Base-by-base conservation (phyloP, 2,329 filamentous ascomycete genomes). In the Hymenoscyphus fructigenus region DNA sequence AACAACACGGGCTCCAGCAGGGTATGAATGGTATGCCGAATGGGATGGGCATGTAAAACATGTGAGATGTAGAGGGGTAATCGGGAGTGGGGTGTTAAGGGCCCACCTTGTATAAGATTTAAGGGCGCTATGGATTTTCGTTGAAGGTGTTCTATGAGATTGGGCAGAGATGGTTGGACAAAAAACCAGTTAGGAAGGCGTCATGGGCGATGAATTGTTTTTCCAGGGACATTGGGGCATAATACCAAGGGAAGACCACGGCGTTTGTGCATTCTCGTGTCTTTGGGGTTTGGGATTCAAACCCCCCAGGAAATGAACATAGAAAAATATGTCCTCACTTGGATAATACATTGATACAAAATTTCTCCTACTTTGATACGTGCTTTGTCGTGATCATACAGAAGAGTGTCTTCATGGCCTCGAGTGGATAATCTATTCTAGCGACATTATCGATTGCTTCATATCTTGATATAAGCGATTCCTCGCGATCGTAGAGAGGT, bases 21-120 rank as follows among this genome's bases (percentile, higher is more conserved):
- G 72, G 47, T 9, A 61, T 60, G 58, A 59, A 59, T 26, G 57
- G 69, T 12, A 72, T 74, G 70, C 70, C 68, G 36, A 72, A 74
- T 64, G 72, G 72, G 2, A 73, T 73, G 70, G 68, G 67, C 7
- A 73, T 73, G 70, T 70, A 65, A 60, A 7, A 23, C 38, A 23
- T 17, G 12, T 12, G 60, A 53, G 15, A 32, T 32, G n/a, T 6
- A 32, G 57, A 23, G n/a, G 57, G 29, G 57, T 23, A 38, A 41
- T 12, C 15, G 20, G 14, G 20, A 53, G 47, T n/a, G 44, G n/a
- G 15, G 20, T 32, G 29, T 12, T 26, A 9, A 14, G 20, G 20
- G 36, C 23, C 47, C 26, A 53, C 47, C n/a, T 53, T 53, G 47
- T 53, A 53, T 53, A 26, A 53, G 47, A 53, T 23, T 53, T 26